Base-by-base conservation (phyloP, 2,329 filamentous ascomycete genomes). In the Phaeosphaeriaceae sp. region DNA sequence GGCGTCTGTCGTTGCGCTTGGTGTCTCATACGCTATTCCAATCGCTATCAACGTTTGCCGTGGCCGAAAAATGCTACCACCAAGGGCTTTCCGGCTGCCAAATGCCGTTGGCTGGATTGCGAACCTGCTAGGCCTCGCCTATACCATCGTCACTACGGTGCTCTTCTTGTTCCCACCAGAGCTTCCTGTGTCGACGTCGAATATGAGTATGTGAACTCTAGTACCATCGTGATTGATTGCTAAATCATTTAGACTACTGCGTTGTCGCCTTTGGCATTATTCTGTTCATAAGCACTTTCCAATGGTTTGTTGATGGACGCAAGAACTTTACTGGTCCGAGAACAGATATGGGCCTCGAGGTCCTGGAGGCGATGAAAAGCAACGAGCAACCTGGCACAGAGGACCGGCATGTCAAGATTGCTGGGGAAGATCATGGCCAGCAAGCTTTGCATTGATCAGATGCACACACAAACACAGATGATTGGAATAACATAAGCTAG, bases 141-240 rank as follows among this genome's bases (percentile, higher is more conserved):
- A 89, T 76, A 85, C 89, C 1, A 78, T 86, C 13, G 73, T 92
- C n/a, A 92, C 90, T 0, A 92, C 89, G 0, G 86, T 92, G 0
- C 81, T 93, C 0, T 92, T 92, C 76, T 82, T 92, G 20, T 91
- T 92, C 76, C 90, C 90, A 2, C 90, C 90, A 0, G 83, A 83
- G 7, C 70, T 88, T 3, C 89, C 88, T 0, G 88, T 89, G 1
- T 87, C 86, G 0, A 81, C 83, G 0, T 85, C 79, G 65, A 91
- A 86, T 77, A 92, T 92, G 90, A 93, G 85, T 84, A 79, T 68
- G 81, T 78, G 33, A 15, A 9, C 21, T n/a, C n/a, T n/a, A n/a
- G n/a, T n/a, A n/a, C n/a, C n/a, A n/a, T n/a, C 24, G n/a, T 31
- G 36, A 9, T 21, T 20, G 13, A 31, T 7, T 50, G 50, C 66